Conservation (phyloP, 805 yeast species). For the Kuraishia piskuri region DNA sequence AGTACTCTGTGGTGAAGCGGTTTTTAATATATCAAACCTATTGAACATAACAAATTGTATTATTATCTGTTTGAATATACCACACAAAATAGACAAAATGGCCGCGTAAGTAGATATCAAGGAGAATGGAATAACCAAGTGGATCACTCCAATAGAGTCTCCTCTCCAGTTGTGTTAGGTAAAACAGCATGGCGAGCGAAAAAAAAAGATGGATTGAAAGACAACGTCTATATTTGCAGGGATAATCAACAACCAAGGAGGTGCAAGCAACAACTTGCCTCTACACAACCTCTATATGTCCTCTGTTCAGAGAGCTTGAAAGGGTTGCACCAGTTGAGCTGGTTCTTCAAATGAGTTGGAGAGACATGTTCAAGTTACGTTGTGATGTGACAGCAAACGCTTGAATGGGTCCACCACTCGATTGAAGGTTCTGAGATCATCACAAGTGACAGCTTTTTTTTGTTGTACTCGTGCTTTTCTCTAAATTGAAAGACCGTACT, state of each 20-base stretch:
- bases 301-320: too few species aligned
- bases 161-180: neutral
- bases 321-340: too few species aligned
- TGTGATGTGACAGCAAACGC: too few species aligned
- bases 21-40: neutral
- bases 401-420: neutral
- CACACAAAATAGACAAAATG: neutral
- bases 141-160: neutral
- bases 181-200: too few species aligned
- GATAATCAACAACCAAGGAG: too few species aligned
- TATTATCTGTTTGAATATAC: neutral
- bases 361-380: neutral
- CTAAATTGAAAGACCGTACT: constrained; percentile 16
- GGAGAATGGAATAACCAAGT: neutral
- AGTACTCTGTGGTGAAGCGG: neutral
- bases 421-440: constrained; percentile 19
- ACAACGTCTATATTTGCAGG: too few species aligned
- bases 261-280: too few species aligned
- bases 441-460: constrained; percentile 15
- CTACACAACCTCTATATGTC: too few species aligned
- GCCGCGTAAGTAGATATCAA: neutral
- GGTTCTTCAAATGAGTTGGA: neutral
- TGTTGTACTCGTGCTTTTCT: constrained; percentile 22
- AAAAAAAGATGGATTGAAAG: too few species aligned
- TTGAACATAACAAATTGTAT: too few species aligned